Conservation (phyloP, 1,139 yeast genomes). For the Taphrina pruni region DNA sequence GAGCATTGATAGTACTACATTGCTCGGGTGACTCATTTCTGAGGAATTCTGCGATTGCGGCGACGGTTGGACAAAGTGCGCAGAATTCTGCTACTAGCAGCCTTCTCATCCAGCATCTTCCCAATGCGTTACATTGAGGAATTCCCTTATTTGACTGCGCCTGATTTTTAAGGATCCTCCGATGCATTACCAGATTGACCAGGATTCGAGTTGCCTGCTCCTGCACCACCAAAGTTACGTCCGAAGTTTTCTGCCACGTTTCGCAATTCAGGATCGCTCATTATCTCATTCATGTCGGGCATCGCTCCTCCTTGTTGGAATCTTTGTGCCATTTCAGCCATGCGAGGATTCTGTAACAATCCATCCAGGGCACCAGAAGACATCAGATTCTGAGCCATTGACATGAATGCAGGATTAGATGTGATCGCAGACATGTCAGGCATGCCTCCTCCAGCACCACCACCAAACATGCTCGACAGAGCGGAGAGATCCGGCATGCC, state of each 20-base stretch:
- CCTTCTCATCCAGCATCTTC: too few species aligned
- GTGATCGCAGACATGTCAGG: constrained; percentile 41
- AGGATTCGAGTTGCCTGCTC: not conserved
- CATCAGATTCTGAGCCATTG: constrained; percentile 94
- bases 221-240: constrained; percentile 39
- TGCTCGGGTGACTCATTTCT: too few species aligned
- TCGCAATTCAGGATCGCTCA: constrained; percentile 44
- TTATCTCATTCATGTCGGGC: constrained; percentile 41
- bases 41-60: too few species aligned
- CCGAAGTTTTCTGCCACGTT: constrained; percentile 42
- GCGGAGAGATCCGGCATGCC: constrained; percentile 66
- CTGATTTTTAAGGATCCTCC: constrained; percentile 18
- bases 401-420: constrained; percentile 57
- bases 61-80: too few species aligned
- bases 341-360: constrained; percentile 56
- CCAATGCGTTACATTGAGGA: too few species aligned
- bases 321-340: constrained; percentile 57
- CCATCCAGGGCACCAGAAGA: constrained; percentile 63
- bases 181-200: constrained; percentile 10
- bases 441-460: constrained; percentile 57
- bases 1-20: too few species aligned
- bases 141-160: too few species aligned
- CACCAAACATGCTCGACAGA: constrained; percentile 58
- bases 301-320: constrained; percentile 51
- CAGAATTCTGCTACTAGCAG: too few species aligned